Conservation (phyloP, 1,284 basidiomycete species). For the Apiotrichum gamsii region DNA sequence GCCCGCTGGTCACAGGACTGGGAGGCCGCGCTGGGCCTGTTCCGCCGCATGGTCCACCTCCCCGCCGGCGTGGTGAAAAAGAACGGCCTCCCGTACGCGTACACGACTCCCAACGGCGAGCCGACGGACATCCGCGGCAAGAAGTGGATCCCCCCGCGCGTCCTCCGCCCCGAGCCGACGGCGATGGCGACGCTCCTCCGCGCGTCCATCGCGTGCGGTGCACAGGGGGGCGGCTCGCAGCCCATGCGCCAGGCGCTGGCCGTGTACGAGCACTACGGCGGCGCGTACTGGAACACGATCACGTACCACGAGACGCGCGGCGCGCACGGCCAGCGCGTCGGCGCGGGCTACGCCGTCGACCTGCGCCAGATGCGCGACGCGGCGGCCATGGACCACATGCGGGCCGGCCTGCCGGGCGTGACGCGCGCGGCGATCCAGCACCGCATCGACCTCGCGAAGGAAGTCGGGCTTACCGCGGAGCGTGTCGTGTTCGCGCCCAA, state of each 20-base stretch:
- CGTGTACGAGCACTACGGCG: slow-evolving; percentile 13
- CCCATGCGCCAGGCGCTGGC: slow-evolving; percentile 19
- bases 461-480: slow-evolving; percentile 2
- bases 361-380: not conserved
- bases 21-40: slow-evolving; percentile 23
- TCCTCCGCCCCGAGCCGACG: slow-evolving; percentile 11
- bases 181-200: slow-evolving; percentile 26
- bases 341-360: not conserved
- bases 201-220: slow-evolving; percentile 21
- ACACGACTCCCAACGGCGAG: slow-evolving; percentile 17
- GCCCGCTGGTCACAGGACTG: slow-evolving; percentile 35
- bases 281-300: not conserved
- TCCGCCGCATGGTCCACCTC: slow-evolving; percentile 28
- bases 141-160: slow-evolving; percentile 11
- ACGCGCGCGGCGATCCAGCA: not conserved
- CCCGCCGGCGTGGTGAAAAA: slow-evolving; percentile 15
- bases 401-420: not conserved
- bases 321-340: not conserved
- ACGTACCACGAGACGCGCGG: not conserved
- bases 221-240: too few species aligned
- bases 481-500: slow-evolving; percentile 3
- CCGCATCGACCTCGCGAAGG: slow-evolving; percentile 9
- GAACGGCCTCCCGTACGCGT: not conserved
- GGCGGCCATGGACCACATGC: not conserved
- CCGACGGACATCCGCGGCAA: slow-evolving; percentile 14